Base-by-base conservation (phyloP, 2,329 filamentous ascomycete species). In the Stagonosporopsis vannaccii region DNA sequence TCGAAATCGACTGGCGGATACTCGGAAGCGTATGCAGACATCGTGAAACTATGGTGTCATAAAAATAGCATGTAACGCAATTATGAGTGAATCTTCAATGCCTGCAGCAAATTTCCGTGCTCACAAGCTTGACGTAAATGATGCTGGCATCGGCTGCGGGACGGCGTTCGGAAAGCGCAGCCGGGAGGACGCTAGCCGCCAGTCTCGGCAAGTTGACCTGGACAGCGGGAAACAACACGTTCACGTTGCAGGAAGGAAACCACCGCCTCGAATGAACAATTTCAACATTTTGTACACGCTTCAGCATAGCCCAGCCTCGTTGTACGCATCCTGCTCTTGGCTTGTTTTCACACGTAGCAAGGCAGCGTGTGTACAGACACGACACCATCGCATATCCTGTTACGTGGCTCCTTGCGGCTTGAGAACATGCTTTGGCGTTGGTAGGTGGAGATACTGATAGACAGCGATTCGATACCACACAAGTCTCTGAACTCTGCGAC, bases 1-100 rank as follows among this genome's bases (percentile, higher is more conserved):
- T 78, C 76, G 53, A 80, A 77, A 11, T 65, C 58, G 32, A 71
- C 56, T 17, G 68, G 45, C 22, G 73, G 74, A 52, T 76, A 76
- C 33, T 71, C 63, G 45, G 74, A 76, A 30, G 66, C 51, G 65
- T 77, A 77, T 26, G 64, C 56, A 33, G 54, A 60, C 72, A 75
- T 75, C 22, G 35, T 41, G 30, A 42, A 33, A 47, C 22, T 22
- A 32, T 42, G 32, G 9, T 26, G 44, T 44, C 32, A 51, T 30
- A 33, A 33, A 19, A 43, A 32, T 43, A 42, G 43, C 25, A 45
- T 32, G n/a, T 36, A 33, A 42, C 28, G 17, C 47, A 51, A 26
- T 19, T 28, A n/a, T 46, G 28, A 32, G 19, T 45, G 36, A 51
- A 32, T 41, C 42, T 36, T 30, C 37, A 36, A 23, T 37, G 28